Base-by-base conservation (phyloP, 768 basidiomycete species). In the Fomitopsis pulvina region DNA sequence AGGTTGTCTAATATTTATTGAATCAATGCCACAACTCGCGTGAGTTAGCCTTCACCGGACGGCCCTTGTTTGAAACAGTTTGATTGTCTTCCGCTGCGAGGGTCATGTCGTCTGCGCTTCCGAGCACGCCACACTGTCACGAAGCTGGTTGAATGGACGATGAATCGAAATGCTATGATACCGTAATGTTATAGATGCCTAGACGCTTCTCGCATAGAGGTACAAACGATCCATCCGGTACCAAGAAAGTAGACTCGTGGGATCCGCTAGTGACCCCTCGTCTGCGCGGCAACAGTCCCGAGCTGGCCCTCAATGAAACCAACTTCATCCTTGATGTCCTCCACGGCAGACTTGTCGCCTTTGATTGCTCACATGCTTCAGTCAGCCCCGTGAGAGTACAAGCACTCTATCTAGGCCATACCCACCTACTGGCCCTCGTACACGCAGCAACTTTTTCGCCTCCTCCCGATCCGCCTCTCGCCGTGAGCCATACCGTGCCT, bases 241-340 rank as follows among this genome's bases (percentile, higher is more conserved):
- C n/a, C n/a, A n/a, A n/a, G n/a, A n/a, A n/a, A n/a, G n/a, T n/a
- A n/a, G n/a, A n/a, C 34, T 14, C 34, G 34, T 37, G n/a, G n/a
- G n/a, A n/a, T n/a, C n/a, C n/a, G n/a, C 34, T 46, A 49, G 27
- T 49, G n/a, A n/a, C n/a, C 30, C 28, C 48, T 26, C 10, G 26
- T 49, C 39, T 49, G 48, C 16, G 41, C 11, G 8, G 40, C 49
- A 2, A 43, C 32, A 8, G 27, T 50, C 4, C 28, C 41, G n/a
- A 44, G n/a, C 14, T 32, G 41, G 3, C 49, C 30, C 41, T 37
- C 49, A 12, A 50, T 2, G 28, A 20, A 50, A 21, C 42, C 49
- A 14, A 50, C 49, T 10, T 44, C 41, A 8, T 50, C 24, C 41
- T 37, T 50, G 21, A n/a, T 20, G 25, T 50, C 49, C 42, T 50